These are phyloP conservation scores for Populus pruinosa DNA, from an alignment of 345 rosid species.

Conservation along the genomic window DNA sequence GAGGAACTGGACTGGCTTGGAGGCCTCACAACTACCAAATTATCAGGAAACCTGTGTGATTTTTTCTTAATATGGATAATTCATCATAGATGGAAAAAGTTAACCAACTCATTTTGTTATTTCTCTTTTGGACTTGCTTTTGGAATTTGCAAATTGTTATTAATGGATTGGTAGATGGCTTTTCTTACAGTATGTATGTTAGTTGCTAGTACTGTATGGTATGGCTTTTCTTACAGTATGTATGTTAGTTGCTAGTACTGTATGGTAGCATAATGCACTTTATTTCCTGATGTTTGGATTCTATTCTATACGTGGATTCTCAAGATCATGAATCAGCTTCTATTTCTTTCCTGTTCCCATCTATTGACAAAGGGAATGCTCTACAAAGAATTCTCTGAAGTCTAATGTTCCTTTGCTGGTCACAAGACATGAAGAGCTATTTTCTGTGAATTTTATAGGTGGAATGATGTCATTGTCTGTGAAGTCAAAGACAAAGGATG, in stretches of 20 bases:
- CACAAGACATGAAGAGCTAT: constrained; percentile 7
- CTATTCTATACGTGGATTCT: background rate
- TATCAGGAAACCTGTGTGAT: background rate
- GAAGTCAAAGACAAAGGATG: constrained; percentile 66
- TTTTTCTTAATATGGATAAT: background rate
- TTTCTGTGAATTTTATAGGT: constrained; percentile 46
- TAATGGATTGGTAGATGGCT: background rate
- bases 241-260: background rate
- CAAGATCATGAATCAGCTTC: background rate
- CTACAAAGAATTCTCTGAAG: background rate
- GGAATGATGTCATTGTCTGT: constrained; percentile 98
- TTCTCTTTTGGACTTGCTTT: background rate
- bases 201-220: background rate
- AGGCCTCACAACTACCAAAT: background rate
- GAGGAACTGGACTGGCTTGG: background rate
- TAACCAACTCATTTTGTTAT: background rate
- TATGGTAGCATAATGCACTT: background rate
- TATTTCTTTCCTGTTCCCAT: background rate
- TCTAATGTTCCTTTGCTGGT: background rate
- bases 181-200: background rate
- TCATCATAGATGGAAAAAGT: background rate
- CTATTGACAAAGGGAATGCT: background rate
- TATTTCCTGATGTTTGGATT: background rate
- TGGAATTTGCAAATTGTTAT: background rate
- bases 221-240: background rate